Evolutionary conservation across 768 basidiomycete species (phyloP).

Genomic region (Tubosaeta sp.): DNA sequence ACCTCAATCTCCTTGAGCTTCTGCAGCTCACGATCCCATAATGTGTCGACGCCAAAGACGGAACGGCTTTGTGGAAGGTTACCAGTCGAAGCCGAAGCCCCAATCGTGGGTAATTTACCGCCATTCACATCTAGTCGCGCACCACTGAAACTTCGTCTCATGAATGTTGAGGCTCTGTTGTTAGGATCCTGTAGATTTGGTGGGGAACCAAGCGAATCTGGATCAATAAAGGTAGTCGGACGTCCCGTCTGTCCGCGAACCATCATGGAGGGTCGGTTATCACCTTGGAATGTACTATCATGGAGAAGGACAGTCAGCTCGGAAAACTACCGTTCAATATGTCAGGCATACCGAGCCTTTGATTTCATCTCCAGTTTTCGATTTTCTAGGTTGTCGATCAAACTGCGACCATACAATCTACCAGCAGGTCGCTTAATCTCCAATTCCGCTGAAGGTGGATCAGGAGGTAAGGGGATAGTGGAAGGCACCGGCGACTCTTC

Average conservation of each 20-base stretch:
- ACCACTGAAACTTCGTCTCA: conserved; percentile 50
- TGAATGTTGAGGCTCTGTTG: conserved; percentile 40
- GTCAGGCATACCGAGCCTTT: conserved; percentile 68
- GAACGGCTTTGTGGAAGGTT: conserved; percentile 52
- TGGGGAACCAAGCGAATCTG: conserved; percentile 49
- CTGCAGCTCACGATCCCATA: conserved; percentile 86
- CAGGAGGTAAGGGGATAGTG: conserved; percentile 29
- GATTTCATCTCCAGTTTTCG: conserved; percentile 79
- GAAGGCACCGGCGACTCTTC: conserved; percentile 34
- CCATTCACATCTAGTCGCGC: conserved; percentile 65
- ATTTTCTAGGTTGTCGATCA: conserved; percentile 85
- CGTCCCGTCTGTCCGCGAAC: conserved; percentile 53
- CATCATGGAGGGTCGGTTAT: conserved; percentile 93
- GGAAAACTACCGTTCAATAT: not conserved
- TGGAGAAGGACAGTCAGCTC: conserved; percentile 6
- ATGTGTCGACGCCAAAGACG: conserved; percentile 91
- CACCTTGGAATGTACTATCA: conserved; percentile 79
- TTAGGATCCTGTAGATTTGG: conserved; percentile 44
- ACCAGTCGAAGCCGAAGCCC: conserved; percentile 29
- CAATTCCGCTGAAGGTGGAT: conserved; percentile 29
- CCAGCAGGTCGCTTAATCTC: conserved; percentile 57
- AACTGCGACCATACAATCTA: conserved; percentile 79
- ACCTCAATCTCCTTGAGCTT: conserved; percentile 79
- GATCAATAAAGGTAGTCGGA: conserved; percentile 71
- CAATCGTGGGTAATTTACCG: conserved; percentile 29